phyloP scores from a whole-genome alignment of 306 rosid species.

The Fragaria ananassa region DNA sequence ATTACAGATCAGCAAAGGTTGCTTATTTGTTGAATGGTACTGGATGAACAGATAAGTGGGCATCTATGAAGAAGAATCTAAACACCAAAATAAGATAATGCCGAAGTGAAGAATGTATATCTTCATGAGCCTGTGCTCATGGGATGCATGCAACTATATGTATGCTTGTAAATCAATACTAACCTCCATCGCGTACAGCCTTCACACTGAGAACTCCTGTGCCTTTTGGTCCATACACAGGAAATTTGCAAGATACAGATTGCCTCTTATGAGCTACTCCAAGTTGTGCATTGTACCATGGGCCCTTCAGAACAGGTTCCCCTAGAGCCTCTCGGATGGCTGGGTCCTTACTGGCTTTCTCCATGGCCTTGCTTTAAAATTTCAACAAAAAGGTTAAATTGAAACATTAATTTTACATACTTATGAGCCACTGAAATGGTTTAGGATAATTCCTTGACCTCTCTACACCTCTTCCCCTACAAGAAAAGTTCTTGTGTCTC shows the following conservation, averaged over 20 bases:
- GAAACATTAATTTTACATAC: neutral
- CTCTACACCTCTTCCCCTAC: neutral
- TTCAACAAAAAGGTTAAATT: neutral
- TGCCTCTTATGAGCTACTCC: constrained; percentile 89
- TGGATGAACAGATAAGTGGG: neutral
- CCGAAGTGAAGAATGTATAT: neutral
- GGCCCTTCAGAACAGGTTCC: constrained; percentile 80
- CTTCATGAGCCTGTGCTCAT: neutral
- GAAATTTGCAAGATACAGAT: constrained; percentile 88
- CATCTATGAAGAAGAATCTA: neutral
- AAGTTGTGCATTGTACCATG: constrained; percentile 95
- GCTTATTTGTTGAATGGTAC: neutral
- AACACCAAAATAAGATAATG: neutral
- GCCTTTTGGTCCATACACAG: constrained; percentile 82
- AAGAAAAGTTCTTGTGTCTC: neutral
- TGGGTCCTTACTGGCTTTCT: constrained; percentile 57
- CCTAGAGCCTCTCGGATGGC: constrained; percentile 75
- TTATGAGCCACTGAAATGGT: neutral
- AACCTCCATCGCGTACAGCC: constrained; percentile 88
- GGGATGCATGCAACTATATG: neutral
- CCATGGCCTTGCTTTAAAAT: constrained; percentile 83
- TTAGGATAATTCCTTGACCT: neutral
- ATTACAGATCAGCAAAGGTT: neutral
- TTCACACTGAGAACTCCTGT: constrained; percentile 72
- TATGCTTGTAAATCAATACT: constrained; percentile 14